Evolutionary conservation across 805 yeast genomes (phyloP).

Genomic region (Lipomyces lipofer): DNA sequence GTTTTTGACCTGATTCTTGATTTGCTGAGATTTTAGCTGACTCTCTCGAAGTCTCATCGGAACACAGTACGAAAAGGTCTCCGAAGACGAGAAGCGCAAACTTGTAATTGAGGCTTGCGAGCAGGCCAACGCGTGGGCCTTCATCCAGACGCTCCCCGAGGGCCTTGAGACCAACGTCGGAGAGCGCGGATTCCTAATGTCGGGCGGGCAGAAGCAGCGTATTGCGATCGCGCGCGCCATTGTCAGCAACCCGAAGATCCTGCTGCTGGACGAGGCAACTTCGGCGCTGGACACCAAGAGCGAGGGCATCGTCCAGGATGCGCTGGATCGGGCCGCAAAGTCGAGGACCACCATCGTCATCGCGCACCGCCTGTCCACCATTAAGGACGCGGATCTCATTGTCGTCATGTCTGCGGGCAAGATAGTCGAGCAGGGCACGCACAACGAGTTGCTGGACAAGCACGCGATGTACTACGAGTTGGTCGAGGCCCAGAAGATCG

Average conservation of each 20-base stretch:
- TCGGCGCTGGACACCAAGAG: slow-evolving; percentile 63
- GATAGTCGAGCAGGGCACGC: slow-evolving; percentile 51
- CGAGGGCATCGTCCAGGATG: slow-evolving; percentile 59
- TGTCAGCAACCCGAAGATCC: slow-evolving; percentile 53
- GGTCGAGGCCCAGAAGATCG: slow-evolving; percentile 43
- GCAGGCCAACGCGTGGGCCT: slow-evolving; percentile 54
- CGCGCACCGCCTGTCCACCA: slow-evolving; percentile 88
- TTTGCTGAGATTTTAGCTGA: slow-evolving; percentile 75
- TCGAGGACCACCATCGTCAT: slow-evolving; percentile 67
- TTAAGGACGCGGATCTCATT: slow-evolving; percentile 60
- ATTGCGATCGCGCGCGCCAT: slow-evolving; percentile 64
- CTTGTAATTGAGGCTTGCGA: slow-evolving; percentile 46
- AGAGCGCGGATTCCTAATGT: slow-evolving; percentile 56
- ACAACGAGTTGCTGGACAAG: slow-evolving; percentile 40
- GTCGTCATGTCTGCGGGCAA: slow-evolving; percentile 54
- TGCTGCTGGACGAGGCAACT: slow-evolving; percentile 66
- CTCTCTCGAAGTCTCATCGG: slow-evolving; percentile 67
- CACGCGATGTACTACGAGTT: slow-evolving; percentile 38
- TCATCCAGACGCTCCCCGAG: slow-evolving; percentile 53
- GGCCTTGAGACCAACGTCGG: slow-evolving; percentile 53
- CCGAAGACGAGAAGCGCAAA: slow-evolving; percentile 42
- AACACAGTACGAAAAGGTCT: slow-evolving; percentile 36
- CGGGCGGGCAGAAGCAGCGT: slow-evolving; percentile 70
- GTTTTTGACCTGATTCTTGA: slow-evolving; percentile 53
- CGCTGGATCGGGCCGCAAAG: slow-evolving; percentile 42